Evolutionary conservation across 1,284 basidiomycete species (phyloP).

Genomic region (Melampsora abietis-canadensis): DNA sequence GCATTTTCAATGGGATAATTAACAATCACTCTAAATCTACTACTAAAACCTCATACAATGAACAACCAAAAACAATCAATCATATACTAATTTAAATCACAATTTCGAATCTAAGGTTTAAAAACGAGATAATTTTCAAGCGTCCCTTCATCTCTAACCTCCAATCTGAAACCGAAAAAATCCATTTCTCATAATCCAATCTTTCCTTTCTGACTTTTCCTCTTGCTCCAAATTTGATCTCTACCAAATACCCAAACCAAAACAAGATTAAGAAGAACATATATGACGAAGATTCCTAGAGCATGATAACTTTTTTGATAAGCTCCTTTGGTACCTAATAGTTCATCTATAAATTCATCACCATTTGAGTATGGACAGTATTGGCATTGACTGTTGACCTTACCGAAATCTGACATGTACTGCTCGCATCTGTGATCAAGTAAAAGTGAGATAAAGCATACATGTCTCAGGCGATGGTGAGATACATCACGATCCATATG

Average conservation of each 20-base stretch:
- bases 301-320: conserved; percentile 18
- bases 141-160: too few relatives aligned
- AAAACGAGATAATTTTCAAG: too few relatives aligned
- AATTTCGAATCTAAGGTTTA: too few relatives aligned
- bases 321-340: neutral
- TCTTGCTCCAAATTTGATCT: neutral
- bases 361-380: conserved; percentile 34
- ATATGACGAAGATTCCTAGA: neutral
- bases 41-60: too few relatives aligned
- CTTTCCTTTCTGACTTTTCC: neutral
- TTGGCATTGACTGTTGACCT: neutral
- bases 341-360: conserved; percentile 36
- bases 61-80: too few relatives aligned
- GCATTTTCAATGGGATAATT: too few relatives aligned
- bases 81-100: too few relatives aligned
- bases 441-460: neutral
- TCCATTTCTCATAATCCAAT: neutral
- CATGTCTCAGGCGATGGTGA: neutral
- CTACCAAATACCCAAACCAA: conserved; percentile 13
- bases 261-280: conserved; percentile 22
- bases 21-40: too few relatives aligned
- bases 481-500: neutral
- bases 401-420: conserved; percentile 26
- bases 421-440: conserved; percentile 17
- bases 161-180: too few relatives aligned